These are phyloP conservation scores for Phlegmacium glaucopus DNA, from an alignment of 768 basidiomycete genomes.

Conservation along the genomic window DNA sequence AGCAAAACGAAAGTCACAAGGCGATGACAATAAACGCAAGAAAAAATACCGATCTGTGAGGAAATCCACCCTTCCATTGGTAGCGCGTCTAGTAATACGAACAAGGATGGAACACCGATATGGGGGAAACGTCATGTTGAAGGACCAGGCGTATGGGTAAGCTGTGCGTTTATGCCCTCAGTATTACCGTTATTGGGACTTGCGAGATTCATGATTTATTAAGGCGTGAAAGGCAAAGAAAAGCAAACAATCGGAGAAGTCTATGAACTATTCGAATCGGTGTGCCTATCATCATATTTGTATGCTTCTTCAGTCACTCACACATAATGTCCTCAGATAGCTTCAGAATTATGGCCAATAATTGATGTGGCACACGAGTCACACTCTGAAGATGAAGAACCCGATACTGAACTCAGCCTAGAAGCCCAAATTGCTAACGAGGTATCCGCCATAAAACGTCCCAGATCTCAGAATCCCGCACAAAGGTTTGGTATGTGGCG, in stretches of 20 bases:
- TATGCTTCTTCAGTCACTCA: background rate
- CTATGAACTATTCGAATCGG: conserved; percentile 76
- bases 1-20: conserved; percentile 25
- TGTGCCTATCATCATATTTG: conserved; percentile 31
- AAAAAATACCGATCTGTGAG: conserved; percentile 53
- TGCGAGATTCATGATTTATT: background rate
- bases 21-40: conserved; percentile 31
- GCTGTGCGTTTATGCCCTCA: conserved; percentile 41
- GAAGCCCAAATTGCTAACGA: conserved; percentile 74
- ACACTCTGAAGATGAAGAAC: conserved; percentile 29
- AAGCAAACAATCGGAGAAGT: conserved; percentile 73
- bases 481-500: conserved; percentile 64
- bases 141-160: conserved; percentile 85
- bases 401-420: conserved; percentile 44
- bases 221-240: conserved; percentile 78
- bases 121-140: conserved; percentile 66
- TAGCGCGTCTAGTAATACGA: conserved; percentile 1
- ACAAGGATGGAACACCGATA: conserved; percentile 63
- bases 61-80: background rate
- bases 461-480: conserved; percentile 41
- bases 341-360: conserved; percentile 68
- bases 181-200: too few species aligned
- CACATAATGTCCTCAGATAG: conserved; percentile 44
- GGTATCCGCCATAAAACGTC: conserved; percentile 65
- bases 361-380: conserved; percentile 18